Evolutionary conservation across 2,329 filamentous ascomycete genomes (phyloP).

Genomic region (Rugonectria rugulosa): DNA sequence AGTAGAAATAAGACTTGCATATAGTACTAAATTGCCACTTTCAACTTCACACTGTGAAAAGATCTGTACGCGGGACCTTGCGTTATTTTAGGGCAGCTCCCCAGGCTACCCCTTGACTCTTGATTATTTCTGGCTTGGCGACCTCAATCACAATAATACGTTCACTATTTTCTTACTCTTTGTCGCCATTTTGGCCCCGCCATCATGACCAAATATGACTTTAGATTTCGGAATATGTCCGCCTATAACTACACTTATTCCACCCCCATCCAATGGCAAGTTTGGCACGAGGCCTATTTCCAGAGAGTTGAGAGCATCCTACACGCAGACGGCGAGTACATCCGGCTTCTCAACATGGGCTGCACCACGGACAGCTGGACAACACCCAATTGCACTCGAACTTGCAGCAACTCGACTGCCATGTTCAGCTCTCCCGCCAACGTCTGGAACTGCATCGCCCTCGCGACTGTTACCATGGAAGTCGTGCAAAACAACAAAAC

Average conservation of each 20-base stretch:
- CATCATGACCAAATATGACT: neutral
- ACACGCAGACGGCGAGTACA: neutral
- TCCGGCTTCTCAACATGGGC: neutral
- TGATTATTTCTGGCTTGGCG: too few relatives aligned
- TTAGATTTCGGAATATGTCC: neutral
- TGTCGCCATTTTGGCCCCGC: too few relatives aligned
- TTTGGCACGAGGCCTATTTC: neutral
- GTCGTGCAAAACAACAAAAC: neutral
- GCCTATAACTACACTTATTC: neutral
- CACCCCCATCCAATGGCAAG: neutral
- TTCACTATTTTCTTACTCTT: too few relatives aligned
- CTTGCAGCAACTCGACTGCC: conserved; percentile 1
- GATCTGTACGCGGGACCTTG: too few relatives aligned
- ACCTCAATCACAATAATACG: too few relatives aligned
- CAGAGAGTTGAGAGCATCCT: neutral
- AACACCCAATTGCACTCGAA: conserved; percentile 4
- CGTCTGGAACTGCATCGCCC: conserved; percentile 19
- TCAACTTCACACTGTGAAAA: too few relatives aligned
- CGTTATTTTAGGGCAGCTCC: too few relatives aligned
- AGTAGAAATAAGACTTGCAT: too few relatives aligned
- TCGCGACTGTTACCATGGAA: conserved; percentile 13
- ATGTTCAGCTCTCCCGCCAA: conserved; percentile 18
- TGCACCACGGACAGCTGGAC: neutral
- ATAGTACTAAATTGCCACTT: too few relatives aligned
- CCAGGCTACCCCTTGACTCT: too few relatives aligned